phyloP scores from a whole-genome alignment of 495 filamentous ascomycete genomes.

The Pyronema omphalodes region DNA sequence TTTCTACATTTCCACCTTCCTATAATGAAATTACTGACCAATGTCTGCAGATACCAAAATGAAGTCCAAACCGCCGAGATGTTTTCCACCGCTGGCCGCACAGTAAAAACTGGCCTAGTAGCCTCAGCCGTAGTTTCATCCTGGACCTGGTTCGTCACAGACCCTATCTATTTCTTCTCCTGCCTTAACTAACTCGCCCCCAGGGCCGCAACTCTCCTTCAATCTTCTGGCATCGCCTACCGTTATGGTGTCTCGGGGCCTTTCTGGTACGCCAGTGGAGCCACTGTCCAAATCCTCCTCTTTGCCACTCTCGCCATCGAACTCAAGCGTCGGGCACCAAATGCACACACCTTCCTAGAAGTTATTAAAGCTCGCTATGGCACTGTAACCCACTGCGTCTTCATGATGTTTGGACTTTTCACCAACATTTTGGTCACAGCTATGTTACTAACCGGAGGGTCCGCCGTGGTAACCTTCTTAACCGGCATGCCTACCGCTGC shows the following conservation, averaged over 20 bases:
- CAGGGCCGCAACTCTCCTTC: conserved; percentile 54
- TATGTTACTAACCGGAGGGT: conserved; percentile 83
- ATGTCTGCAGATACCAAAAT: conserved; percentile 49
- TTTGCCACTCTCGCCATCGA: conserved; percentile 92
- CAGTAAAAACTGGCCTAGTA: conserved; percentile 89
- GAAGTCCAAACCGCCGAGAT: conserved; percentile 94
- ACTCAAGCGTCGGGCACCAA: conserved; percentile 69
- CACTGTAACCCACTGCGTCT: conserved; percentile 49
- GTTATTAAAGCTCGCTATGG: conserved; percentile 46
- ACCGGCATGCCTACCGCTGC: conserved; percentile 76
- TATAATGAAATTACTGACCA: neutral
- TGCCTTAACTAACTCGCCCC: neutral
- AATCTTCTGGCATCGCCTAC: conserved; percentile 79
- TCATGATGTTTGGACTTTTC: conserved; percentile 62
- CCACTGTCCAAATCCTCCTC: conserved; percentile 56
- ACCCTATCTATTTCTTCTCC: conserved; percentile 19
- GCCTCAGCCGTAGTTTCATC: conserved; percentile 85
- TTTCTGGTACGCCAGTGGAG: conserved; percentile 65
- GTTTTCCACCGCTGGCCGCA: conserved; percentile 87
- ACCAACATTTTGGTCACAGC: conserved; percentile 79
- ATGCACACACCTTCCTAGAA: conserved; percentile 77
- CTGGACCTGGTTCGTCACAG: conserved; percentile 62
- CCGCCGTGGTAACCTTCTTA: conserved; percentile 64
- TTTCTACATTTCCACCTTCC: neutral
- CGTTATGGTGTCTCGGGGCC: conserved; percentile 82